Evolutionary conservation across 768 basidiomycete species (phyloP).

Genomic region (Russula foetens): DNA sequence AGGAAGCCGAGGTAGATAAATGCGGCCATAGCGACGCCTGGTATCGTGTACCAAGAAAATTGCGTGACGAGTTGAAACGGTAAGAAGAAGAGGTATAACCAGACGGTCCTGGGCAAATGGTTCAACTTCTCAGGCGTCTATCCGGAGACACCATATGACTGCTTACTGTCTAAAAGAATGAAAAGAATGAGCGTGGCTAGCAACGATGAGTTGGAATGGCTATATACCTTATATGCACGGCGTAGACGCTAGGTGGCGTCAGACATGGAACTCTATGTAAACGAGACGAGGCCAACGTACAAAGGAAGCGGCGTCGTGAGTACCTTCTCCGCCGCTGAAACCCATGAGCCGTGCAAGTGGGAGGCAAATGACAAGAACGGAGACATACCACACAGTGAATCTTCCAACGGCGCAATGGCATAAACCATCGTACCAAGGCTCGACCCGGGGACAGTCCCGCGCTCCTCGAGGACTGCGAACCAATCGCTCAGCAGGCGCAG

Average conservation of each 20-base stretch:
- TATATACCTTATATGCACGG: constrained; percentile 49
- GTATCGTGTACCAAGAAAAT: constrained; percentile 58
- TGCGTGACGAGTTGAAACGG: constrained; percentile 64
- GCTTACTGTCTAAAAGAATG: constrained; percentile 1
- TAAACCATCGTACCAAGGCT: constrained; percentile 45
- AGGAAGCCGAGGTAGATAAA: constrained; percentile 74
- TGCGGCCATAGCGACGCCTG: constrained; percentile 54
- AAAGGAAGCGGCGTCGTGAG: constrained; percentile 59
- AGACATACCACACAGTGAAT: constrained; percentile 37
- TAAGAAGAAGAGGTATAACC: constrained; percentile 68
- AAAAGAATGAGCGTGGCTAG: not conserved
- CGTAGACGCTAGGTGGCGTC: constrained; percentile 41
- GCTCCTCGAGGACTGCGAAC: constrained; percentile 49
- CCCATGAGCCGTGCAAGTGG: not conserved
- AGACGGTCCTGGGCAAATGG: constrained; percentile 40
- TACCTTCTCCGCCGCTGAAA: constrained; percentile 46
- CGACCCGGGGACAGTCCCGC: constrained; percentile 47
- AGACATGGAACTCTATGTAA: not conserved
- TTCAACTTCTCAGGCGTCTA: not conserved
- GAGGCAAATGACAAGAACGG: constrained; percentile 7
- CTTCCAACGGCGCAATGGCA: constrained; percentile 45
- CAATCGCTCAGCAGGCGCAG: constrained; percentile 49
- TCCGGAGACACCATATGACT: not conserved
- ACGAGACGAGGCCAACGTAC: constrained; percentile 33
- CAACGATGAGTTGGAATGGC: not conserved